These are phyloP conservation scores for Suillus brevipes DNA, from an alignment of 768 basidiomycete species.

Conservation along the genomic window DNA sequence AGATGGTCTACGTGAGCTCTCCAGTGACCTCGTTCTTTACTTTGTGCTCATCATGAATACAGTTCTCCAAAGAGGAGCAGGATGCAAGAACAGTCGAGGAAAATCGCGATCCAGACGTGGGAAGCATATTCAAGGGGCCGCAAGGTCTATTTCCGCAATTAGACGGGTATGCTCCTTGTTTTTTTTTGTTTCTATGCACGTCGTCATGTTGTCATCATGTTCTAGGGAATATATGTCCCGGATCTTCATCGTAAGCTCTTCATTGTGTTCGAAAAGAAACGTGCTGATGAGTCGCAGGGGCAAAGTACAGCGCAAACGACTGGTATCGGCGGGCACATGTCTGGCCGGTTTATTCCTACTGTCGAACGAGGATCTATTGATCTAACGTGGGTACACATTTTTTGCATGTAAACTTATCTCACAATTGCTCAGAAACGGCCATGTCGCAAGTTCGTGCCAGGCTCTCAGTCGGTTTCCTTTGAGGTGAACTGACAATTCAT, in stretches of 20 bases:
- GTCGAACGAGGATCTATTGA: slow-evolving; percentile 93
- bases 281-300: slow-evolving; percentile 46
- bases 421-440: slow-evolving; percentile 60
- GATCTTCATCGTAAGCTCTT: slow-evolving; percentile 67
- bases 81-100: slow-evolving; percentile 69
- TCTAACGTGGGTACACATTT: slow-evolving; percentile 57
- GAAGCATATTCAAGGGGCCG: slow-evolving; percentile 62
- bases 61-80: slow-evolving; percentile 78
- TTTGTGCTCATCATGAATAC: neutral
- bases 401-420: slow-evolving; percentile 1
- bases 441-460: slow-evolving; percentile 63
- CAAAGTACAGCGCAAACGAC: slow-evolving; percentile 91
- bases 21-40: neutral
- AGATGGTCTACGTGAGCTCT: slow-evolving; percentile 74
- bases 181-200: neutral
- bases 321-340: slow-evolving; percentile 61
- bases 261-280: neutral
- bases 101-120: slow-evolving; percentile 51
- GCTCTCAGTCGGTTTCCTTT: neutral
- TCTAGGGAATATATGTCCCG: slow-evolving; percentile 51
- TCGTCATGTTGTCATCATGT: slow-evolving; percentile 16
- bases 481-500: neutral
- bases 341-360: slow-evolving; percentile 89
- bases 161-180: slow-evolving; percentile 53
- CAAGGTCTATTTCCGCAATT: slow-evolving; percentile 80